A percentile compares a stretch with the other conserved stretches of the same genome.
Conservation (phyloP, 345 rosid genomes). For the Euphorbia lathyris region DNA sequence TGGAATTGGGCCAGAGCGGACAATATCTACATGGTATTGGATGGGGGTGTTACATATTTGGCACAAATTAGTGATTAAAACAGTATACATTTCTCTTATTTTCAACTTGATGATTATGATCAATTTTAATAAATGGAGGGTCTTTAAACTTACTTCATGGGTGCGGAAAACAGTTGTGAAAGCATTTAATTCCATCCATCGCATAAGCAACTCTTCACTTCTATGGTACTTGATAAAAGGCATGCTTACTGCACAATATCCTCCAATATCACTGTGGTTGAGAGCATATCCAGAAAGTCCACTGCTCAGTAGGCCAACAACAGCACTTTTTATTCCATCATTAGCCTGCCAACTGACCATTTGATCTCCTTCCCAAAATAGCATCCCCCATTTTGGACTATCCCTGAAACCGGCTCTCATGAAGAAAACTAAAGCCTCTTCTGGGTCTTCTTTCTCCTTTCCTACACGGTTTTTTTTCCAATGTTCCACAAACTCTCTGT, state of each 20-base stretch:
- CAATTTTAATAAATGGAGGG: constrained; percentile 8
- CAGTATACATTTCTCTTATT: background rate
- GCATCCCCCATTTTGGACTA: constrained; percentile 73
- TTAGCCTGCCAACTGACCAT: constrained; percentile 81
- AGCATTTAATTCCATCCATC: constrained; percentile 80
- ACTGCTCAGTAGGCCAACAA: constrained; percentile 60
- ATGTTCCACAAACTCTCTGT: constrained; percentile 67
- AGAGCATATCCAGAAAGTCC: constrained; percentile 67
- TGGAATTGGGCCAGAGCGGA: no score
- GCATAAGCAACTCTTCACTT: constrained; percentile 61
- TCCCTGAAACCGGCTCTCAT: constrained; percentile 71
- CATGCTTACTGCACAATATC: constrained; percentile 58
- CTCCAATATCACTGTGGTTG: constrained; percentile 78
- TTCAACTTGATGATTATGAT: constrained; percentile 15
- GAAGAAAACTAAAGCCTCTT: constrained; percentile 56
- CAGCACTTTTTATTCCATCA: constrained; percentile 72
- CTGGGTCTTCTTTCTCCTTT: constrained; percentile 38
- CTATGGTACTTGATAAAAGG: constrained; percentile 51
- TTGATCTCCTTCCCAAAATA: constrained; percentile 84
- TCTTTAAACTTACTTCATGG: constrained; percentile 51
- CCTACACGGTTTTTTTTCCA: constrained; percentile 36
- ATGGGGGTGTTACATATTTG: no score
- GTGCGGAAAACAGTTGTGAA: constrained; percentile 65
- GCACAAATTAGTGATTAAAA: background rate
- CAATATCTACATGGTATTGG: no score